Evolutionary conservation across 2,329 filamentous ascomycete species (phyloP).

Genomic region (Exophiala lecanii-corni): DNA sequence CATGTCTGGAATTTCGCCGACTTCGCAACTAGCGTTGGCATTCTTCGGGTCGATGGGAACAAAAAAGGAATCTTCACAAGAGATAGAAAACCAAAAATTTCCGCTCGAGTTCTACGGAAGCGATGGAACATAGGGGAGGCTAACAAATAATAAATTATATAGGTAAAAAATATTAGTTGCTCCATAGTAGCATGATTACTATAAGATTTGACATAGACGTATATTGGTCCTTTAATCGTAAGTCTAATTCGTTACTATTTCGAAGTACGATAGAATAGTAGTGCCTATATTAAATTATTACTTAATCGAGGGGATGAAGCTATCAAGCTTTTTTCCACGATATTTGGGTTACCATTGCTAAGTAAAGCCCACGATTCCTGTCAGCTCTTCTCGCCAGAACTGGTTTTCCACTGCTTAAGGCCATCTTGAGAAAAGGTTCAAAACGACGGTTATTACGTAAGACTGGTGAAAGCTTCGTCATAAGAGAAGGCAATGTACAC

Average conservation of each 20-base stretch:
- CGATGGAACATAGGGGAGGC: too few relatives aligned
- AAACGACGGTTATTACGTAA: background rate
- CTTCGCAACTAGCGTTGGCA: conserved; percentile 1
- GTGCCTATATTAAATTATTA: background rate
- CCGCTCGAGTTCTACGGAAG: background rate
- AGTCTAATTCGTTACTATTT: conserved; percentile 1
- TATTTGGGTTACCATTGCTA: background rate
- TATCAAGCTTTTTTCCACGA: conserved; percentile 1
- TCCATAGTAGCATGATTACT: background rate
- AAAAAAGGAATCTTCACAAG: background rate
- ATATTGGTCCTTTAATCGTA: background rate
- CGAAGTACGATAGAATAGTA: conserved; percentile 1
- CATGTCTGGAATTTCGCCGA: conserved; percentile 10
- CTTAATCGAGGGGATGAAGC: background rate
- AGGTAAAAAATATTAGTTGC: too few relatives aligned
- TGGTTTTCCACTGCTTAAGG: background rate
- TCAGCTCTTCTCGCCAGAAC: background rate
- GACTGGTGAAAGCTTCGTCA: background rate
- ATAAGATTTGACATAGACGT: background rate
- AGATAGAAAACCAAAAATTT: background rate
- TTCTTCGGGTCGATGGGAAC: background rate
- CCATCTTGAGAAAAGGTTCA: background rate
- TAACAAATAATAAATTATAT: too few relatives aligned
- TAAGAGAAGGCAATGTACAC: background rate
- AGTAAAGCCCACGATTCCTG: background rate